Evolutionary conservation across 352 stramenopile genomes (phyloP).

Genomic region (Phytophthora ohioensis): DNA sequence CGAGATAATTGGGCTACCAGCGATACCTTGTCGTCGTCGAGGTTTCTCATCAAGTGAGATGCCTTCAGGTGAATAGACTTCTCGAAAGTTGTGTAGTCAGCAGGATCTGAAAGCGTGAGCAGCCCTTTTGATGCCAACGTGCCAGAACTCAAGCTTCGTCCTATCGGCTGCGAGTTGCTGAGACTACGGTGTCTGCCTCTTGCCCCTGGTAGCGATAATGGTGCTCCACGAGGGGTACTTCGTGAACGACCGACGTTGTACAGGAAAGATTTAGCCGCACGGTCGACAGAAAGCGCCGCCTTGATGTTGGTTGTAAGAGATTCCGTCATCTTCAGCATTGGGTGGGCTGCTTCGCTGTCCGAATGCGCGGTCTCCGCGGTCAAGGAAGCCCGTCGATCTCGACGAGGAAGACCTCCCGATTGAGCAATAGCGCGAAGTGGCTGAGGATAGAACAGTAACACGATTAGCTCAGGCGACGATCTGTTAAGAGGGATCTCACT

Average conservation of each 20-base stretch:
- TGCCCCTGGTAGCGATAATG: conserved; percentile 43
- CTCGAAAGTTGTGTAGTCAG: conserved; percentile 82
- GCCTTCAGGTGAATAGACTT: conserved; percentile 89
- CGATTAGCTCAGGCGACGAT: not conserved
- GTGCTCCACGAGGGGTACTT: conserved; percentile 35
- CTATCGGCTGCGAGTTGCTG: conserved; percentile 33
- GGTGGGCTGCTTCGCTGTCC: conserved; percentile 35
- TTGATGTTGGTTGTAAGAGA: conserved; percentile 74
- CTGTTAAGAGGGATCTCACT: not conserved
- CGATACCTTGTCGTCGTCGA: conserved; percentile 87
- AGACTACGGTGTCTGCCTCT: conserved; percentile 57
- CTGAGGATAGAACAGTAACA: conserved; percentile 29
- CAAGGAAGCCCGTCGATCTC: conserved; percentile 52
- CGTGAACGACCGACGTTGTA: conserved; percentile 71
- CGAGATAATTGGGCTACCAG: conserved; percentile 77
- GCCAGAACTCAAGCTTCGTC: conserved; percentile 38
- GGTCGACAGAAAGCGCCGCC: conserved; percentile 71
- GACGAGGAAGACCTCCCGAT: conserved; percentile 68
- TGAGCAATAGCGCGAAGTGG: conserved; percentile 71
- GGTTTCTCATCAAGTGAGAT: conserved; percentile 83
- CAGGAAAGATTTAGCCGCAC: conserved; percentile 76
- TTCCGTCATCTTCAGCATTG: conserved; percentile 61
- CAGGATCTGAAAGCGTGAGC: conserved; percentile 53
- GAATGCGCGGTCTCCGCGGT: conserved; percentile 30
- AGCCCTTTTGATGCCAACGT: conserved; percentile 35